phyloP scores from a whole-genome alignment of 805 yeast genomes.

The Cyberlindnera americana region DNA sequence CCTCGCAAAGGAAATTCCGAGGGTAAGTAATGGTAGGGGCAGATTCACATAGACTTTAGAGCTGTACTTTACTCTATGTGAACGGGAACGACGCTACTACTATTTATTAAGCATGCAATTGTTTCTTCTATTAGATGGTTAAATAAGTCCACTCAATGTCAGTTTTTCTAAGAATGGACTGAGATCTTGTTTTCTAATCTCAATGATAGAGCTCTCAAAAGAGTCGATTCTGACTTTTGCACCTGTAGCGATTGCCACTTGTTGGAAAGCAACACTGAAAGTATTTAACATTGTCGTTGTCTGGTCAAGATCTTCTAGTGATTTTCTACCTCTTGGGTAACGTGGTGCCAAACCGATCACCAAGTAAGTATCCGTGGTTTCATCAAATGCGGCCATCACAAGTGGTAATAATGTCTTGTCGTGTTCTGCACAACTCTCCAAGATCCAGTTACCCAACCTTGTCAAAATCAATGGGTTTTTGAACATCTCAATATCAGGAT shows the following conservation, averaged over 20 bases:
- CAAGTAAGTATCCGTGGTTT: slow-evolving; percentile 67
- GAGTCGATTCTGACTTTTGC: slow-evolving; percentile 91
- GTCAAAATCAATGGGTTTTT: slow-evolving; percentile 82
- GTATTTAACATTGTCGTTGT: slow-evolving; percentile 61
- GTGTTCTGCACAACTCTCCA: slow-evolving; percentile 87
- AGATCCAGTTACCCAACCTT: slow-evolving; percentile 85
- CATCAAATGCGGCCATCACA: slow-evolving; percentile 81
- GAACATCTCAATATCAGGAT: slow-evolving; percentile 74
- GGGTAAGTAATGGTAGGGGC: too few species aligned
- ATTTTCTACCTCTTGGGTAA: slow-evolving; percentile 49
- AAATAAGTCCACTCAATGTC: slow-evolving; percentile 67
- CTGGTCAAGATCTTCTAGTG: slow-evolving; percentile 30
- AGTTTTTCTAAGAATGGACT: slow-evolving; percentile 82
- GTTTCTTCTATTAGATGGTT: too few species aligned
- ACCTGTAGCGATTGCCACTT: slow-evolving; percentile 76
- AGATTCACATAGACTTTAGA: too few species aligned
- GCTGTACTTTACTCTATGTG: too few species aligned
- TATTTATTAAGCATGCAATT: too few species aligned
- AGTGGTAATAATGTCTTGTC: slow-evolving; percentile 64
- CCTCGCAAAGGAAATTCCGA: slow-evolving; percentile 1
- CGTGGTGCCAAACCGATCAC: slow-evolving; percentile 90
- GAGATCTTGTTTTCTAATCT: slow-evolving; percentile 82
- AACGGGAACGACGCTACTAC: too few species aligned
- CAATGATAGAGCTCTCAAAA: slow-evolving; percentile 91
- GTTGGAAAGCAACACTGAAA: slow-evolving; percentile 89